Evolutionary conservation across 805 yeast genomes (phyloP).

Genomic region (Wickerhamomyces tratensis): DNA sequence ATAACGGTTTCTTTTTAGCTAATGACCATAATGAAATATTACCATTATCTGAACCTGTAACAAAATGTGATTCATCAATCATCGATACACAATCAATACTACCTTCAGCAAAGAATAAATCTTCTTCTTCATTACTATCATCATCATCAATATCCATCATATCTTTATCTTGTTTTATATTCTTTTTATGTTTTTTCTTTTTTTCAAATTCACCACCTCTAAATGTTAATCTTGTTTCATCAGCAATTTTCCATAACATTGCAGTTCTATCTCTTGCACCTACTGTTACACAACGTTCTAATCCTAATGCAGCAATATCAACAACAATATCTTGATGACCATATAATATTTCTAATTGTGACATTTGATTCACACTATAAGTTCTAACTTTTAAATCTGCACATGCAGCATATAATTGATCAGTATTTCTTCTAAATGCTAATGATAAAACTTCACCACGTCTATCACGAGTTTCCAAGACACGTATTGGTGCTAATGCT

Average conservation of each 20-base stretch:
- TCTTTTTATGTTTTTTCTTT: conserved; percentile 23
- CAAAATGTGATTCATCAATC: conserved; percentile 87
- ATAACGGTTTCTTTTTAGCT: conserved; percentile 82
- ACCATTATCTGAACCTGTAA: conserved; percentile 95
- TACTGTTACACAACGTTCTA: conserved; percentile 91
- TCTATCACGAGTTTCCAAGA: conserved; percentile 63
- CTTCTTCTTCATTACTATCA: conserved; percentile 21
- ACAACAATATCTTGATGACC: conserved; percentile 92
- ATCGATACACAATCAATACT: conserved; percentile 82
- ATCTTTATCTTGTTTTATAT: conserved; percentile 18
- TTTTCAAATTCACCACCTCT: conserved; percentile 70
- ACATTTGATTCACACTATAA: conserved; percentile 73
- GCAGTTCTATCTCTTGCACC: conserved; percentile 94
- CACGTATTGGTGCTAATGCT: conserved; percentile 64
- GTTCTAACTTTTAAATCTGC: conserved; percentile 88
- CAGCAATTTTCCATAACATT: conserved; percentile 94
- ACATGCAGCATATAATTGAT: conserved; percentile 85
- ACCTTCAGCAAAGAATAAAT: conserved; percentile 60
- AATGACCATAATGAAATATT: conserved; percentile 83
- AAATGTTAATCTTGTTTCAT: conserved; percentile 88
- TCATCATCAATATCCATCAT: conserved; percentile 20
- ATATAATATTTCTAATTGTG: conserved; percentile 83
- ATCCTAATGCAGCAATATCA: conserved; percentile 71
- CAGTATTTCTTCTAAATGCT: conserved; percentile 70
- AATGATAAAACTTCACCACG: conserved; percentile 66